Evolutionary conservation across 306 rosid species (phyloP), one percentile per base, ranked within the genome.

Genomic region (Erythrophleum fordii): DNA sequence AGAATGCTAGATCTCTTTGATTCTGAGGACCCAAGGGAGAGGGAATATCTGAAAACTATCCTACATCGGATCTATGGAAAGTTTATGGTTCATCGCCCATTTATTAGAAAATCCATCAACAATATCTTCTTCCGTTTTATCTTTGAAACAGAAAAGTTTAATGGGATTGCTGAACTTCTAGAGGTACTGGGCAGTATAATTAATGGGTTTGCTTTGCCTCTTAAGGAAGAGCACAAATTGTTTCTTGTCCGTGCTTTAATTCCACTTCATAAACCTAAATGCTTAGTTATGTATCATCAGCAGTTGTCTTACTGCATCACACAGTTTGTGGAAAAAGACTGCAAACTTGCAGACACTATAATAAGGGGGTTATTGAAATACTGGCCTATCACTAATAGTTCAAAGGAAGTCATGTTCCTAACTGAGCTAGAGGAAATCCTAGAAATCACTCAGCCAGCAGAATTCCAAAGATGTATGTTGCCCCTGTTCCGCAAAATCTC

Each of bases 371-470:
- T 93, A 31, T 73, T 91, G 82, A 93, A 93, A 91, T 93, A 91
- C 87, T 93, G 97, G 97, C 97, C 97, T 0, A 84, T 93, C 82
- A 93, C 97, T 53, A 93, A 89, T 81, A 93, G 97, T 79, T 77
- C 91, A 3, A 93, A 93, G 87, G 97, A 93, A 87, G 97, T 91
- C 42, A 88, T 91, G 94, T 91, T 93, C 86, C 82, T 93, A 17
- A 67, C 91, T 80, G 97, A 93, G 81, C 81, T 93, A 84, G 97
- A 93, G 85, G 97, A 93, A 86, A 87, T 93, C 71, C 75, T 93
- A 61, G 97, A 91, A 86, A 90, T 92, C 55, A 93, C 94, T 85
- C 97, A 91, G 75, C 89, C 88, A 53, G 89, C 96, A 2, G 97
- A 93, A 42, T 93, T 93, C 82, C 97, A 91, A 84, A 92, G 90